Conservation (phyloP, 2,329 filamentous ascomycete species). For the Ceratocystis destructans region DNA sequence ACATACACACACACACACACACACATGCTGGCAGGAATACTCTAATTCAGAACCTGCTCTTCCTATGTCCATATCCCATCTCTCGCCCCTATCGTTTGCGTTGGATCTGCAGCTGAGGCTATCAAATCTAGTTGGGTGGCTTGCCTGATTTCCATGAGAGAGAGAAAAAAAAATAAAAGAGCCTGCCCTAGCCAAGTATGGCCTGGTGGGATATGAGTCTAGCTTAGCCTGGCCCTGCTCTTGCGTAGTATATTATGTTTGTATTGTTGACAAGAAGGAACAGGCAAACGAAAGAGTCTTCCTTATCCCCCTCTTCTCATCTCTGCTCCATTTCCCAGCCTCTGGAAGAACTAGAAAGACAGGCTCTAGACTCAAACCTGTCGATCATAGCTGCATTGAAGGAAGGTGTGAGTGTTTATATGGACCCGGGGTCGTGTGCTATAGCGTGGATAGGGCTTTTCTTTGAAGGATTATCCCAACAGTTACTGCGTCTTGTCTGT, state of each 20-base stretch:
- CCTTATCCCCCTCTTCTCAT: not conserved
- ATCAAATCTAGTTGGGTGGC: not conserved
- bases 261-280: not conserved
- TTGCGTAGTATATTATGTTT: not conserved
- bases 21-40: too few relatives aligned
- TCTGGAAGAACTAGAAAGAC: not conserved
- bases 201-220: not conserved
- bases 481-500: too few relatives aligned
- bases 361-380: not conserved
- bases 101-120: not conserved
- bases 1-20: too few relatives aligned
- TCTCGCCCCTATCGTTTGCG: not conserved
- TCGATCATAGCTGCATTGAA: not conserved
- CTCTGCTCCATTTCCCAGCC: not conserved
- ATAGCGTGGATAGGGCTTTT: too few relatives aligned
- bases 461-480: too few relatives aligned
- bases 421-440: too few relatives aligned
- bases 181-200: too few relatives aligned
- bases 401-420: not conserved
- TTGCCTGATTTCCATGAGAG: not conserved
- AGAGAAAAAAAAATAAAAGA: not conserved
- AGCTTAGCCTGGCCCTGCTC: not conserved
- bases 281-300: too few relatives aligned
- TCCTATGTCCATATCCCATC: not conserved
- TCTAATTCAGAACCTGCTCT: not conserved